Evolutionary conservation across 805 yeast genomes (phyloP).

Genomic region (Lachancea mirantina): DNA sequence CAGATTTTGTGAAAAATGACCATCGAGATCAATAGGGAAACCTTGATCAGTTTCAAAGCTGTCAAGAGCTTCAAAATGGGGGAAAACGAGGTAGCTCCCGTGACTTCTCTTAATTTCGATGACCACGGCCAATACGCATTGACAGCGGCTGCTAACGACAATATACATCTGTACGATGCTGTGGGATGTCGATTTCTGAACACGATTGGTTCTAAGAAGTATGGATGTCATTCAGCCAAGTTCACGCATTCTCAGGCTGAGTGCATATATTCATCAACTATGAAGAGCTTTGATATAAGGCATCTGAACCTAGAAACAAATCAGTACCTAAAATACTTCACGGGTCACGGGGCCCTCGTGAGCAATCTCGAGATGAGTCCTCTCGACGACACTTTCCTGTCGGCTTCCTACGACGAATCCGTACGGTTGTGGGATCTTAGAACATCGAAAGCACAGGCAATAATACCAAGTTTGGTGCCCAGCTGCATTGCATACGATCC

Average conservation of each 20-base stretch:
- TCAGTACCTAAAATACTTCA: constrained; percentile 74
- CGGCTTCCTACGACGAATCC: constrained; percentile 69
- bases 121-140: constrained; percentile 73
- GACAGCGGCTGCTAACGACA: constrained; percentile 72
- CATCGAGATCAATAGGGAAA: constrained; percentile 23
- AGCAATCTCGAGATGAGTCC: constrained; percentile 69
- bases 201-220: constrained; percentile 75
- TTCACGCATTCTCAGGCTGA: constrained; percentile 70
- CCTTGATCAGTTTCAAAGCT: constrained; percentile 30
- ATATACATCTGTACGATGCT: constrained; percentile 78
- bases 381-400: constrained; percentile 52
- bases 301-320: constrained; percentile 71
- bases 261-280: constrained; percentile 79
- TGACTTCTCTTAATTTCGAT: constrained; percentile 72
- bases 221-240: constrained; percentile 81
- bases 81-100: constrained; percentile 42
- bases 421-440: constrained; percentile 85
- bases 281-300: constrained; percentile 67
- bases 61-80: constrained; percentile 47
- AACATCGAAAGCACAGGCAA: constrained; percentile 57
- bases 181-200: constrained; percentile 59
- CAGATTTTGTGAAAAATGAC: too few species aligned
- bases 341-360: constrained; percentile 79
- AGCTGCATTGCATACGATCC: constrained; percentile 71
- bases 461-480: constrained; percentile 48